Base-by-base conservation (phyloP, 495 filamentous ascomycete genomes). In the Neurospora sp. region DNA sequence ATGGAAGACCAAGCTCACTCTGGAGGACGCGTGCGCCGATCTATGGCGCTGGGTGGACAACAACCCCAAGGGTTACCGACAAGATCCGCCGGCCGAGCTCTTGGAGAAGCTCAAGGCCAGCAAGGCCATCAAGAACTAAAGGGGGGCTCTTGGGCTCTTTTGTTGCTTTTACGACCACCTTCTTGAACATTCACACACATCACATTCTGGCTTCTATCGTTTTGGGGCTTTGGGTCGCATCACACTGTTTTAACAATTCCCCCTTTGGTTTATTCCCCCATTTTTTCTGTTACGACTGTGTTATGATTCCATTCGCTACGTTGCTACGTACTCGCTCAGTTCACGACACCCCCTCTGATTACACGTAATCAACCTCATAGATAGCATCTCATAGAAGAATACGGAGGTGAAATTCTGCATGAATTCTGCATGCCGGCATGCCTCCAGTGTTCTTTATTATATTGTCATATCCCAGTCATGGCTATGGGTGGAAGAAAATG, bases 11-110 rank as follows among this genome's bases (percentile, higher is more conserved):
- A 86, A 94, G 85, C 87, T 89, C 70, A 95, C 93, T 18, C 88
- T 99, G 78, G 94, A 99, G 84, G 88, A 97, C 79, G 93, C 94
- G 12, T 99, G 96, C 82, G 90, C 90, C 79, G 94, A 98, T 80
- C 87, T 99, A 73, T 99, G 96, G 96, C 90, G 89, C 78, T 99
- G 96, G 96, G 88, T 89, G 31, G 88, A 92, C 82, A 98, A 98
- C 84, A 98, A 99, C 84, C 96, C 96, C 54, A 88, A 93, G 84
- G 96, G 96, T 20, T 98, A 98, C 84, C 87, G 93, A 71, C 94
- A 98, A 84, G 84, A 92, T 75, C 94, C 96, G 27, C 96, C 96
- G 39, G 88, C 93, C 73, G 90, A 92, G 81, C 86, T 99, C 77
- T 79, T 98, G 38, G 90, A 92, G 72, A 85, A 86, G 77, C 80